phyloP scores from a whole-genome alignment of 148 eudicot species.

The Rhododendron simsii region DNA sequence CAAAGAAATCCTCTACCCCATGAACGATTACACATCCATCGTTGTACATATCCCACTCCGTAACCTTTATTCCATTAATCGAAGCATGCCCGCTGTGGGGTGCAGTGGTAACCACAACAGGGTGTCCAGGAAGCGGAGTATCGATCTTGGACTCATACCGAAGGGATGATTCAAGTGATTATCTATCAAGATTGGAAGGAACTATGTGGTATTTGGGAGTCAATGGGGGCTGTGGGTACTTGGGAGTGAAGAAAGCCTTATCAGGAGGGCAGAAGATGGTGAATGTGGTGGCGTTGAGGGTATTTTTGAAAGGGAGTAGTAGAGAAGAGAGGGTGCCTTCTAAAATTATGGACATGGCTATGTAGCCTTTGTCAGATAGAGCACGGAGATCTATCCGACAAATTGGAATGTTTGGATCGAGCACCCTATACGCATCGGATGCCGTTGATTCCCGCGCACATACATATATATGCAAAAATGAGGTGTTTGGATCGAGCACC shows the following conservation, averaged over 20 bases:
- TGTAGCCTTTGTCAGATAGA: background rate
- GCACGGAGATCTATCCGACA: background rate
- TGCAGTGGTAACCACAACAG: background rate
- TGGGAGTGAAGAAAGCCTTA: background rate
- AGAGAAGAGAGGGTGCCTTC: background rate
- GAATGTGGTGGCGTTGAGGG: background rate
- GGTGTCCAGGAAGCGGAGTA: background rate
- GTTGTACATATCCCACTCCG: too few relatives aligned
- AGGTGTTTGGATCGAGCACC: too few relatives aligned
- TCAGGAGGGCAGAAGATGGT: background rate
- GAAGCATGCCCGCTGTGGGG: background rate
- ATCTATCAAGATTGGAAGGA: background rate
- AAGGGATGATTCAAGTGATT: background rate
- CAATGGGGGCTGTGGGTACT: background rate
- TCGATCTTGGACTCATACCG: background rate
- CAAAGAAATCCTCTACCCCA: too few relatives aligned
- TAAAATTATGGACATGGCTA: background rate
- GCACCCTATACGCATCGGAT: too few relatives aligned
- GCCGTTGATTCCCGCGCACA: too few relatives aligned
- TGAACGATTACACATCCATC: too few relatives aligned
- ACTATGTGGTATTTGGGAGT: background rate
- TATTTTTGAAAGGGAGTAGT: background rate
- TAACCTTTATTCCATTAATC: too few relatives aligned
- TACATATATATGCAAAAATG: too few relatives aligned
- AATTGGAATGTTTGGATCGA: too few relatives aligned